phyloP scores from a whole-genome alignment of 2,329 filamentous ascomycete genomes.

The Cladosporium sp. region DNA sequence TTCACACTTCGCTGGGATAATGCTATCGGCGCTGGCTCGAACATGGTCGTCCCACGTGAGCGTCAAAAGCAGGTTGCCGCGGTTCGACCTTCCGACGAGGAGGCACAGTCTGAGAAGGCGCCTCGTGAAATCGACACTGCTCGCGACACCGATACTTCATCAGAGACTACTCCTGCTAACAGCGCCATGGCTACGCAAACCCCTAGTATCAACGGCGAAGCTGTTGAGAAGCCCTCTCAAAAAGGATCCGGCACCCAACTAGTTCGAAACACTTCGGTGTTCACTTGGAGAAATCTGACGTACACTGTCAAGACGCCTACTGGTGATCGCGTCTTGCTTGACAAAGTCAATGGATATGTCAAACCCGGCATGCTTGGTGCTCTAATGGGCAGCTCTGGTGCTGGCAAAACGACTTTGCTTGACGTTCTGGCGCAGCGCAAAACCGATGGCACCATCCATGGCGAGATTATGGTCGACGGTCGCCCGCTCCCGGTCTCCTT shows the following conservation, averaged over 20 bases:
- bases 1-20: slow-evolving; percentile 53
- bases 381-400: slow-evolving; percentile 71
- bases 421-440: slow-evolving; percentile 40
- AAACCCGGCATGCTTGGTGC: slow-evolving; percentile 71
- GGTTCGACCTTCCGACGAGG: slow-evolving; percentile 49
- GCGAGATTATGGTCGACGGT: slow-evolving; percentile 42
- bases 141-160: slow-evolving; percentile 1
- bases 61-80: slow-evolving; percentile 35
- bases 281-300: slow-evolving; percentile 81
- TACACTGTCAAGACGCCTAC: slow-evolving; percentile 59
- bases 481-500: slow-evolving; percentile 37
- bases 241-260: background rate
- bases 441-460: slow-evolving; percentile 39
- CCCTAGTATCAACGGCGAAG: slow-evolving; percentile 3
- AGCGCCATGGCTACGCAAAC: slow-evolving; percentile 5
- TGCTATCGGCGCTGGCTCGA: slow-evolving; percentile 20
- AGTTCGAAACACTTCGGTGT: slow-evolving; percentile 22
- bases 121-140: background rate
- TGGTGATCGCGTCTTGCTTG: slow-evolving; percentile 44
- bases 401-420: slow-evolving; percentile 36
- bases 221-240: background rate
- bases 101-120: slow-evolving; percentile 14
- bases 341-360: slow-evolving; percentile 64
- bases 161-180: slow-evolving; percentile 3
- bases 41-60: slow-evolving; percentile 57